Conservation (phyloP, 2,329 filamentous ascomycete genomes). For the Exophiala sp. region DNA sequence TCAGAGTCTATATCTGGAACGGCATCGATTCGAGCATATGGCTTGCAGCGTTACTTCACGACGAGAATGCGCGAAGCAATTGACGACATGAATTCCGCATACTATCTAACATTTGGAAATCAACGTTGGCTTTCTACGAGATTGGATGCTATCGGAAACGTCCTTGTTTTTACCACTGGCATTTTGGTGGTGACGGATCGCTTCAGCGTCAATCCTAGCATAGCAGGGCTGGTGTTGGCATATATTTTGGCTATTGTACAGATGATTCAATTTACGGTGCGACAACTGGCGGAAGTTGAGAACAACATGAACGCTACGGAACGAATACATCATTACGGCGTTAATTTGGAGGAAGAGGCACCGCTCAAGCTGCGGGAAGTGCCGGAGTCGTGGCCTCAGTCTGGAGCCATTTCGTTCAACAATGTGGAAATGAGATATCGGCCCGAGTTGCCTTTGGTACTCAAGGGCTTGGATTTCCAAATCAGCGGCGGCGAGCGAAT, state of each 20-base stretch:
- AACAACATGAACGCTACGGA: conserved; percentile 98
- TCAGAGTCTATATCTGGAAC: conserved; percentile 81
- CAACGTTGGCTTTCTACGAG: conserved; percentile 88
- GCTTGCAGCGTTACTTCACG: conserved; percentile 72
- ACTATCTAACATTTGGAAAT: conserved; percentile 92
- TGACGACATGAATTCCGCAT: conserved; percentile 89
- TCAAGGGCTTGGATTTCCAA: conserved; percentile 59
- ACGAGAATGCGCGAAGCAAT: conserved; percentile 67
- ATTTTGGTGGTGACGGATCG: conserved; percentile 90
- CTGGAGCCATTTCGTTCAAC: conserved; percentile 74
- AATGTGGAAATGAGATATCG: conserved; percentile 78
- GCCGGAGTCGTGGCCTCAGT: conserved; percentile 74
- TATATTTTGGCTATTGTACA: conserved; percentile 93
- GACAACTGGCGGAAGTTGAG: conserved; percentile 91
- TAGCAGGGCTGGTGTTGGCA: conserved; percentile 80
- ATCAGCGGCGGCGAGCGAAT: conserved; percentile 46
- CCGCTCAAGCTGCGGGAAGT: conserved; percentile 72
- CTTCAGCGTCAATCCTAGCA: conserved; percentile 79
- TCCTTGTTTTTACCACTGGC: conserved; percentile 81
- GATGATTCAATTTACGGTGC: conserved; percentile 92
- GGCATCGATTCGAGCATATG: conserved; percentile 85
- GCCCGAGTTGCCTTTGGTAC: conserved; percentile 66
- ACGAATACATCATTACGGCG: conserved; percentile 85
- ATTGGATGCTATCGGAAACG: conserved; percentile 77
- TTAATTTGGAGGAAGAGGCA: conserved; percentile 81